Evolutionary conservation across 164 flowering plant species (phyloP).

Genomic region (Vitis amurensis): DNA sequence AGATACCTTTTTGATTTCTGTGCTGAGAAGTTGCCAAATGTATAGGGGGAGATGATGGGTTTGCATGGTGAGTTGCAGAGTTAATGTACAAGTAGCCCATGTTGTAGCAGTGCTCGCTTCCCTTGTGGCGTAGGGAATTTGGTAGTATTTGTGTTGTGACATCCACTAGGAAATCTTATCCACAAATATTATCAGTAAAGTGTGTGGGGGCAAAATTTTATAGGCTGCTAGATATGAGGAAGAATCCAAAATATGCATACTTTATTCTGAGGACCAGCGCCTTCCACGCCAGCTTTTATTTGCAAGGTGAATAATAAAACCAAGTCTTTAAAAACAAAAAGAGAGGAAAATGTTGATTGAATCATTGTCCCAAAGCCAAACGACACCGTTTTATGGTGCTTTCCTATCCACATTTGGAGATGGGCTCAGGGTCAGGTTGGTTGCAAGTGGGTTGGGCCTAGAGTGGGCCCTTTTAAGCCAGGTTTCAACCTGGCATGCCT

Average conservation of each 20-base stretch:
- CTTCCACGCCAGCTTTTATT: too few relatives aligned
- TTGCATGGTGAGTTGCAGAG: constrained; percentile 2
- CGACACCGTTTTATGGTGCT: too few relatives aligned
- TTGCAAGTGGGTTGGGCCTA: too few relatives aligned
- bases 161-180: constrained; percentile 33
- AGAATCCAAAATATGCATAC: neutral
- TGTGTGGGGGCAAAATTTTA: constrained; percentile 7
- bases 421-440: too few relatives aligned
- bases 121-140: neutral
- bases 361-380: too few relatives aligned
- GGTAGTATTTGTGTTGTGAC: constrained; percentile 14
- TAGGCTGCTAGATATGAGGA: neutral
- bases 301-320: too few relatives aligned
- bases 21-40: neutral
- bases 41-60: neutral
- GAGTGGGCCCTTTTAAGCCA: too few relatives aligned
- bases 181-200: constrained; percentile 28
- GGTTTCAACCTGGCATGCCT: too few relatives aligned
- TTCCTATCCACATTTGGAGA: too few relatives aligned
- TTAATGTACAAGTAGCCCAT: neutral
- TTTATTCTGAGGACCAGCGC: neutral
- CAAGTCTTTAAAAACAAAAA: too few relatives aligned
- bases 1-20: too few relatives aligned
- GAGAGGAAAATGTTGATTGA: too few relatives aligned
- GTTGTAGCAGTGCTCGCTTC: neutral